A percentile compares a stretch with the other conserved stretches of the same genome.
phyloP scores from a whole-genome alignment of 2,329 filamentous ascomycete genomes.

The Furcasterigmium sp. region DNA sequence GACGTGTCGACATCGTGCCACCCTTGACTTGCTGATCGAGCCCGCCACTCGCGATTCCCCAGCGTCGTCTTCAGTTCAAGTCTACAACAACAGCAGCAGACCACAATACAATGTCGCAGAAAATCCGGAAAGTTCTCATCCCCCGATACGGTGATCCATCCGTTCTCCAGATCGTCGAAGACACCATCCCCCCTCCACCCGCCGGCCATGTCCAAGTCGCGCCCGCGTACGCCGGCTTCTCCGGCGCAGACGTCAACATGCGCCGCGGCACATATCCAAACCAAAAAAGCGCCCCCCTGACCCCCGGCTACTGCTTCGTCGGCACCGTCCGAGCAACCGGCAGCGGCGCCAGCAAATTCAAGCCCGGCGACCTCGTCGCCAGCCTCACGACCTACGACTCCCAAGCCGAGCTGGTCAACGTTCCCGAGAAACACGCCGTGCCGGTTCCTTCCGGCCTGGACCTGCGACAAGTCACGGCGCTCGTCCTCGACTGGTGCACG shows the following conservation, averaged over 20 bases:
- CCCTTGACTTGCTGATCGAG: too few relatives aligned
- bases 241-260: conserved; percentile 42
- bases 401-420: conserved; percentile 37
- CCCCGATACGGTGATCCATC: conserved; percentile 32
- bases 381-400: conserved; percentile 32
- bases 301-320: conserved; percentile 41
- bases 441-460: conserved; percentile 33
- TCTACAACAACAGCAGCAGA: too few relatives aligned
- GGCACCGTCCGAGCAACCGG: conserved; percentile 35
- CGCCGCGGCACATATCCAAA: conserved; percentile 39
- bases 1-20: too few relatives aligned
- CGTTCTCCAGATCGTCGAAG: conserved; percentile 24
- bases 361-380: conserved; percentile 26
- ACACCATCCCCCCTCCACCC: conserved; percentile 29
- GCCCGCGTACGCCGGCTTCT: conserved; percentile 40
- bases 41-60: too few relatives aligned
- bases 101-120: conserved; percentile 3
- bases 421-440: conserved; percentile 38
- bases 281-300: conserved; percentile 37
- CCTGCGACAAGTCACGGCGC: conserved; percentile 28
- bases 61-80: too few relatives aligned
- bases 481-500: conserved; percentile 40
- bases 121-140: conserved; percentile 39
- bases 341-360: conserved; percentile 19
- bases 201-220: conserved; percentile 38